Evolutionary conservation across 768 basidiomycete genomes (phyloP).

Genomic region (Amanita brunnescens): DNA sequence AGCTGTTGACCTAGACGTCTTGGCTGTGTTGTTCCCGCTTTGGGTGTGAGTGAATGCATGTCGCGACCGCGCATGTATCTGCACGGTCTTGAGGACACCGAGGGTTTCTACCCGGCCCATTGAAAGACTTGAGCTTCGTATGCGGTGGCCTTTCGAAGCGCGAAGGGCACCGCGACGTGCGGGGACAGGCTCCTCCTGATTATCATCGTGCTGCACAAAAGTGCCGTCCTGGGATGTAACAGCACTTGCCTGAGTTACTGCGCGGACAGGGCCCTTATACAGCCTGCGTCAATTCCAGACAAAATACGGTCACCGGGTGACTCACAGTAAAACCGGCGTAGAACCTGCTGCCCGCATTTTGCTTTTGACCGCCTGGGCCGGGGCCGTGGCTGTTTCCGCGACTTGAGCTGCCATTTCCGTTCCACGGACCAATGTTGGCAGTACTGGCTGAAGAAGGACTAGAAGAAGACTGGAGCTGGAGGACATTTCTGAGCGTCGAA

Average conservation of each 20-base stretch:
- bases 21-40: conserved; percentile 13
- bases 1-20: conserved; percentile 8
- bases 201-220: conserved; percentile 45
- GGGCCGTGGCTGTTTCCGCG: conserved; percentile 41
- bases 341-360: conserved; percentile 63
- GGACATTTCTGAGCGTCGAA: conserved; percentile 66
- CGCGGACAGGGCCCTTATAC: conserved; percentile 54
- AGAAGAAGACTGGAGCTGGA: conserved; percentile 54
- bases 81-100: conserved; percentile 56
- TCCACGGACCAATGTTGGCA: conserved; percentile 30
- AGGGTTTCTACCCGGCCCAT: conserved; percentile 34
- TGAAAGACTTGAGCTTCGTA: conserved; percentile 56
- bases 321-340: conserved; percentile 60
- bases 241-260: conserved; percentile 65
- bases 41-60: conserved; percentile 41
- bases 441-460: conserved; percentile 32
- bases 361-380: conserved; percentile 66
- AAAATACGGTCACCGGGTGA: conserved; percentile 12
- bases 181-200: conserved; percentile 34
- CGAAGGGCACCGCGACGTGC: conserved; percentile 20
- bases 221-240: conserved; percentile 45
- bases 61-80: conserved; percentile 51
- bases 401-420: conserved; percentile 38
- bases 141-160: conserved; percentile 27
- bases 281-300: neutral